phyloP scores from a whole-genome alignment of 192 early-diverging fungal species.

The Coemansia sp. region DNA sequence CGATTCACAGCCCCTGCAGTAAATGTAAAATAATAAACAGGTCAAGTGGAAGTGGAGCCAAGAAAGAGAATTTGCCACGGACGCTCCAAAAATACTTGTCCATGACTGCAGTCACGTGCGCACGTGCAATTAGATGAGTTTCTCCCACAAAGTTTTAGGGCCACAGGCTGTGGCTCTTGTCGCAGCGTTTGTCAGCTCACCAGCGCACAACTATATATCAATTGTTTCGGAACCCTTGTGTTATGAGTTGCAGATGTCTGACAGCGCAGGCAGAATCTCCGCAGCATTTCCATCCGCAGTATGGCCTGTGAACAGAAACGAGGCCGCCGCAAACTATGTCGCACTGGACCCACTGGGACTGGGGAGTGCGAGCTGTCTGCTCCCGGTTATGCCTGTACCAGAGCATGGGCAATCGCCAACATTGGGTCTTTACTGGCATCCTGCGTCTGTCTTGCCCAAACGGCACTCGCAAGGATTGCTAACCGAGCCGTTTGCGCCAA shows the following conservation, averaged over 20 bases:
- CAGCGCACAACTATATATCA: background rate
- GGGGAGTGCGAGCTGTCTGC: slow-evolving; percentile 16
- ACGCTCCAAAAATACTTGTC: background rate
- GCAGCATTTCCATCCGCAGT: slow-evolving; percentile 25
- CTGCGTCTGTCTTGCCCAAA: slow-evolving; percentile 11
- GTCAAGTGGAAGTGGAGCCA: background rate
- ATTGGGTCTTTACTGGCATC: slow-evolving; percentile 10
- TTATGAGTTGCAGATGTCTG: background rate
- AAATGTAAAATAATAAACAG: slow-evolving; percentile 3
- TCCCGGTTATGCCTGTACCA: slow-evolving; percentile 12
- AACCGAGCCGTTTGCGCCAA: slow-evolving; percentile 4
- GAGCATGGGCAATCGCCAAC: background rate
- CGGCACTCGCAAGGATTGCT: slow-evolving; percentile 4
- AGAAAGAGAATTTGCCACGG: background rate
- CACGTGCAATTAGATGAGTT: background rate
- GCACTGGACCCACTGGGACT: slow-evolving; percentile 15
- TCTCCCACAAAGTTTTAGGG: background rate
- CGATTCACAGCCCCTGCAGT: background rate
- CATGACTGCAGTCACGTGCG: slow-evolving; percentile 1
- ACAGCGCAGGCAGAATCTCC: background rate
- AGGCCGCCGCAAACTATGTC: slow-evolving; percentile 6
- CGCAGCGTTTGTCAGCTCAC: too few relatives aligned
- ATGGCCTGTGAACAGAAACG: slow-evolving; percentile 40
- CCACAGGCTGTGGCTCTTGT: background rate
- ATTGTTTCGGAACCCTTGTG: background rate